Evolutionary conservation across 495 filamentous ascomycete genomes (phyloP), one percentile per base, ranked within the genome.

Genomic region (Rusavskia elegans): DNA sequence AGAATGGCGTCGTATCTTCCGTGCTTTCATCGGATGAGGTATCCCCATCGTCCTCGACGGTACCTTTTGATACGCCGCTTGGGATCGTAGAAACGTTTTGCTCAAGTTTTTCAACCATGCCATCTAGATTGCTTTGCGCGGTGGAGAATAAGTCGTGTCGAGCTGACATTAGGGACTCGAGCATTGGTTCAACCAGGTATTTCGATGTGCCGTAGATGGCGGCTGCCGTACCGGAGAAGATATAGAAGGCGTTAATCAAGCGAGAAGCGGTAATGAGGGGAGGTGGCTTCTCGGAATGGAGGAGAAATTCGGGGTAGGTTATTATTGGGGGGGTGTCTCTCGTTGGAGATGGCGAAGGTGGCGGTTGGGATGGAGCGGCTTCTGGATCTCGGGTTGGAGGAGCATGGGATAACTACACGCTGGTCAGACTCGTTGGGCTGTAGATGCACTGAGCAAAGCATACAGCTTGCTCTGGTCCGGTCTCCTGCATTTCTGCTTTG

Each of bases 231-330:
- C 79, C 83, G 13, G 77, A 77, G 13, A 85, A 80, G 57, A 83
- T 71, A 66, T 95, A 89, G 57, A 90, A 69, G 13, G 88, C 83
- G 63, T 80, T 85, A 48, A 89, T 70, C 36, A 96, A 72, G 39
- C 81, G 79, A 38, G 73, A 70, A 53, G 82, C 76, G 16, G 87
- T 92, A 32, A 97, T 75, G 2, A 97, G 70, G 0, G 92, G 89
- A 1, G 82, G 78, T 8, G 87, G 80, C 30, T 84, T 85, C 48
- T 67, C 58, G 10, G 75, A 63, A 45, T 80, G 67, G 49, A 75
- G 59, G 57, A 97, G 81, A 68, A 95, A 96, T 66, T 98, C 92
- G 45, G 92, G 92, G 68, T 96, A 97, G 23, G 92, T 98, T 60
- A 97, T 84, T 57, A 98, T 89, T n/a, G 90, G 93, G 21, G 87